A percentile compares a stretch with the other conserved stretches of the same genome.
Conservation (phyloP, 768 basidiomycete genomes). For the Boletus sensibilis region DNA sequence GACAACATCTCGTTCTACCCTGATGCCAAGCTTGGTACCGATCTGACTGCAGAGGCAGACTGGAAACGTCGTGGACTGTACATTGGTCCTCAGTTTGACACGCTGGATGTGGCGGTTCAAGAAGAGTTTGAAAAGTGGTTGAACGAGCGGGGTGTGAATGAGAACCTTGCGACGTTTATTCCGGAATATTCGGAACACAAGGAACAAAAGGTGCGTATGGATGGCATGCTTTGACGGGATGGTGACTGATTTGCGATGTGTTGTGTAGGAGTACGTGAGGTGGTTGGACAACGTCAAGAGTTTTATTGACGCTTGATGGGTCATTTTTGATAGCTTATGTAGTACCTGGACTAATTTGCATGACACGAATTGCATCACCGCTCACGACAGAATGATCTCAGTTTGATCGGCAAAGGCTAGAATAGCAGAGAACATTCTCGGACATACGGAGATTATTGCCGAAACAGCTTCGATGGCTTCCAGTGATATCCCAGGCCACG, state of each 20-base stretch:
- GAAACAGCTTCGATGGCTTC: background rate
- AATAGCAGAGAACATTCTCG: slow-evolving; percentile 23
- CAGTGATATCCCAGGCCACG: background rate
- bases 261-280: slow-evolving; percentile 77
- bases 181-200: slow-evolving; percentile 86
- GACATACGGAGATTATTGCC: background rate
- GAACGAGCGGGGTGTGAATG: slow-evolving; percentile 86
- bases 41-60: slow-evolving; percentile 84
- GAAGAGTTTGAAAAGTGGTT: slow-evolving; percentile 90
- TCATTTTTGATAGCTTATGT: background rate
- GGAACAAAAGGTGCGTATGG: slow-evolving; percentile 76
- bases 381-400: slow-evolving; percentile 12
- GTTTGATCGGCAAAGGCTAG: background rate
- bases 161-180: slow-evolving; percentile 79
- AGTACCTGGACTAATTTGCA: slow-evolving; percentile 7
- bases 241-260: slow-evolving; percentile 3
- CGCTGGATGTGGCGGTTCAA: slow-evolving; percentile 83
- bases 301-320: slow-evolving; percentile 65
- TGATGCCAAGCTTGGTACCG: slow-evolving; percentile 68
- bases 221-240: background rate
- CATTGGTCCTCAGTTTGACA: slow-evolving; percentile 93
- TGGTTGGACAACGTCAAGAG: slow-evolving; percentile 84
- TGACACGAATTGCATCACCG: slow-evolving; percentile 23
- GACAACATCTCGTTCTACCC: slow-evolving; percentile 89
- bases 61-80: slow-evolving; percentile 92